Base-by-base conservation (phyloP, 2,329 filamentous ascomycete genomes). In the Talaromyces amestolkiae region DNA sequence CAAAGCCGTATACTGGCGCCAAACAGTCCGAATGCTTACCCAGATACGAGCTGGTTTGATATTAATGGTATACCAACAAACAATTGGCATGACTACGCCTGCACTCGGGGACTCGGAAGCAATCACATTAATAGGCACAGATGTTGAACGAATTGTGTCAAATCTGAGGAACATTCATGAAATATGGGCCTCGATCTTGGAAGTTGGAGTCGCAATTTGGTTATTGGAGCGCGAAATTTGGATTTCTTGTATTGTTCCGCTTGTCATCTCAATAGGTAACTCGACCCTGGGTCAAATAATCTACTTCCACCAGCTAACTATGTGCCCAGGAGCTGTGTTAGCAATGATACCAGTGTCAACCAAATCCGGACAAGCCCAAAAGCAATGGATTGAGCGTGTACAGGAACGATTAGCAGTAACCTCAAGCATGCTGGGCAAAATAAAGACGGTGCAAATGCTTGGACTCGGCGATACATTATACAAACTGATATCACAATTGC, bases 61-160 rank as follows among this genome's bases (percentile, higher is more conserved):
- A 15, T 80, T 81, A 0, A 73, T 85, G 68, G 79, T 87, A 1
- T 87, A 83, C 69, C 76, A 79, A 17, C 78, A 78, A 65, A 73
- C 77, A 19, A 73, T 70, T 31, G 70, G 70, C 4, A 61, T 78
- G 24, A 27, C 13, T 33, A 31, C 31, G 4, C 15, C 24, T 1
- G 71, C 69, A 41, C 66, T 73, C 8, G 72, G 71, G 58, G 74
- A 76, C 61, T 72, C 72, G 17, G 76, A 78, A 19, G 76, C 80
- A 2, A 68, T 82, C n/a, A 81, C 79, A 5, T 68, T 82, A 22
- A 81, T 82, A 79, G 80, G 77, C 60, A 76, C 80, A 1, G 80
- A 82, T 68, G 74, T 81, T 7, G 80, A 82, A 67, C 71, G 79
- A 24, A 79, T 83, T 10, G 75, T 75, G 2, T 70, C 75, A 13